Base-by-base conservation (phyloP, 192 early-diverging fungal genomes). In the Coemansia umbellata region DNA sequence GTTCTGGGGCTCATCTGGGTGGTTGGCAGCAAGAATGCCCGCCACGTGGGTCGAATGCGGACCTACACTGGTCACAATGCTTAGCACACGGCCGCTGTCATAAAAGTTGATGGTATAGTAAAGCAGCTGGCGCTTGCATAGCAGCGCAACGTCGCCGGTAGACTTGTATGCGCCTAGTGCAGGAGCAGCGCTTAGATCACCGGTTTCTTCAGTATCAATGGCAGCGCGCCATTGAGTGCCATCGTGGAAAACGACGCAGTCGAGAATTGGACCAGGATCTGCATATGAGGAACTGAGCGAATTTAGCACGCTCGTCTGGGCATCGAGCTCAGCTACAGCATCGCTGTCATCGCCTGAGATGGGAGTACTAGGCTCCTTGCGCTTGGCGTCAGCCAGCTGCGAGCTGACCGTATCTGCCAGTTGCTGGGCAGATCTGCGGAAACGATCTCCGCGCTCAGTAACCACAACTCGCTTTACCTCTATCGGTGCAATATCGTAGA, bases 71-170 rank as follows among this genome's bases (percentile, higher is more conserved):
- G 87, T 88, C 26, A 95, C 95, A 55, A 96, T 91, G 62, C 85
- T 87, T 26, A 90, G 75, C 28, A 81, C 67, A 43, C 82, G 72
- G 0, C 87, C 92, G 31, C 85, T 75, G 55, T 95, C 91, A 68
- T 94, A 97, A 45, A 98, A 88, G 78, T 95, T 97, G 54, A 97
- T 83, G 11, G 91, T 91, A 59, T 87, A 94, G 67, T 87, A 91
- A 24, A 95, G 79, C 64, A 87, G 80, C 56, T 89, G 84, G 26
- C 87, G 83, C 54, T 88, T 78, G 53, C 84, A 78, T 60, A 97
- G 90, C 10, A 78, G 78, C 8, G 78, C 79, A 50, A 86, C 91
- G 56, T 94, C 69, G 23, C 68, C 69, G 32, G 91, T 91, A 7
- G 74, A 80, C 53, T 70, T 63, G 74, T 86, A 96, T 56, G 89